Evolutionary conservation across 2,329 filamentous ascomycete genomes (phyloP), one percentile per base, ranked within the genome.

Genomic region (Alternaria brassicae): DNA sequence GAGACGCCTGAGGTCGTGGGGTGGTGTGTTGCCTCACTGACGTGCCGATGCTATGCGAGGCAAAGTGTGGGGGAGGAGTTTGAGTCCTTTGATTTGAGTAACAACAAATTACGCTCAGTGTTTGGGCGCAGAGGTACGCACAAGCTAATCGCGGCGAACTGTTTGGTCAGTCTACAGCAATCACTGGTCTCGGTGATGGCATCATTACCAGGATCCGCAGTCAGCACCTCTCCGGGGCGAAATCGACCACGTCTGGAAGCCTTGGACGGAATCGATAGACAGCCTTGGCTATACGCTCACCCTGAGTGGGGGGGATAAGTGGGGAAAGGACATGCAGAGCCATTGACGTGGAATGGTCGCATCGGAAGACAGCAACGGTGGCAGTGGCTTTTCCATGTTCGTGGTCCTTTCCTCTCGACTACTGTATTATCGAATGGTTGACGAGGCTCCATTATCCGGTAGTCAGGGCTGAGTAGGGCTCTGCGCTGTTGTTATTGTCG

Each of bases 131-230:
- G 41, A 10, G 45, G n/a, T 21, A 49, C 55, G 56, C 53, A 60
- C 65, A 64, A 36, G 41, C 28, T 68, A 67, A 72, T 72, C 66
- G 61, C 65, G 48, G 59, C 57, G 30, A 28, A 19, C 28, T 61
- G 53, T 67, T 55, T 70, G 68, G 67, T 59, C 53, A 56, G 52
- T 45, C 53, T 68, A 27, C 56, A 63, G 56, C 65, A 70, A 71
- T 68, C 60, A 64, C 37, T 50, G 57, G 36, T 17, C 34, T 50
- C 15, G 40, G 25, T 44, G 28, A 59, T 70, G 67, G 58, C 62
- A 61, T 54, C 61, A 63, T 68, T 41, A 45, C 56, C 21, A 53
- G 47, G 36, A 56, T 49, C 41, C 37, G 45, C 39, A 21, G 32
- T 50, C 55, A 52, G 53, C 47, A 47, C 30, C 53, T 52, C 28